These are phyloP conservation scores for Phytophthora tentaculata DNA, from an alignment of 352 stramenopile species.

Conservation along the genomic window DNA sequence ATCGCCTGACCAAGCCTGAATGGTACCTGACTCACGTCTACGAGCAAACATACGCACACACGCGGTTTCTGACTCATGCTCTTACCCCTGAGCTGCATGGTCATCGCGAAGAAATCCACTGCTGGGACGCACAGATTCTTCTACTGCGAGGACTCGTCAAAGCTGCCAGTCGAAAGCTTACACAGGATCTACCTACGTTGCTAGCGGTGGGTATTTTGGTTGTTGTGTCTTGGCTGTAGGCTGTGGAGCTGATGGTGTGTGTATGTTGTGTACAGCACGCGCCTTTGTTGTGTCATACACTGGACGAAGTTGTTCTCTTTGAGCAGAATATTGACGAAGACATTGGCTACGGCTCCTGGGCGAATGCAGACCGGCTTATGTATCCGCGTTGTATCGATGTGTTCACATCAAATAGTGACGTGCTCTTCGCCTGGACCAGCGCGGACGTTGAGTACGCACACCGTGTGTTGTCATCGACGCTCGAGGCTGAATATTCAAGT, in stretches of 20 bases:
- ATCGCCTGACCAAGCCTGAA: slow-evolving; percentile 76
- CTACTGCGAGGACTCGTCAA: slow-evolving; percentile 58
- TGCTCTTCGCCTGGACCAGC: slow-evolving; percentile 74
- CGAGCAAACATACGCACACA: slow-evolving; percentile 59
- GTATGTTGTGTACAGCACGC: slow-evolving; percentile 32
- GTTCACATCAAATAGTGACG: slow-evolving; percentile 53
- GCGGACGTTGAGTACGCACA: slow-evolving; percentile 64
- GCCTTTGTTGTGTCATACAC: slow-evolving; percentile 68
- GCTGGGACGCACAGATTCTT: slow-evolving; percentile 66
- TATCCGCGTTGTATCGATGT: slow-evolving; percentile 73
- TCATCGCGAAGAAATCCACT: slow-evolving; percentile 49
- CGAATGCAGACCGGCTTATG: slow-evolving; percentile 33
- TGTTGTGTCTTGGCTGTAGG: not conserved
- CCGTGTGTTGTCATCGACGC: slow-evolving; percentile 37
- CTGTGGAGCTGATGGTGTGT: not conserved
- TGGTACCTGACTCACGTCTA: slow-evolving; percentile 73
- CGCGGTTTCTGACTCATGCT: slow-evolving; percentile 43
- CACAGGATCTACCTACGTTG: slow-evolving; percentile 50
- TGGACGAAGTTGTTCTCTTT: slow-evolving; percentile 82
- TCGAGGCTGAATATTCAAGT: slow-evolving; percentile 14
- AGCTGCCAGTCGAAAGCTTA: slow-evolving; percentile 56
- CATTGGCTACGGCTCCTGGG: slow-evolving; percentile 66
- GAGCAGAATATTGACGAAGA: slow-evolving; percentile 69
- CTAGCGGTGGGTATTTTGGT: too few species aligned
- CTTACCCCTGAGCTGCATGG: slow-evolving; percentile 61